Base-by-base conservation (phyloP, 2,329 filamentous ascomycete species). In the Aspergillus aculeatus region DNA sequence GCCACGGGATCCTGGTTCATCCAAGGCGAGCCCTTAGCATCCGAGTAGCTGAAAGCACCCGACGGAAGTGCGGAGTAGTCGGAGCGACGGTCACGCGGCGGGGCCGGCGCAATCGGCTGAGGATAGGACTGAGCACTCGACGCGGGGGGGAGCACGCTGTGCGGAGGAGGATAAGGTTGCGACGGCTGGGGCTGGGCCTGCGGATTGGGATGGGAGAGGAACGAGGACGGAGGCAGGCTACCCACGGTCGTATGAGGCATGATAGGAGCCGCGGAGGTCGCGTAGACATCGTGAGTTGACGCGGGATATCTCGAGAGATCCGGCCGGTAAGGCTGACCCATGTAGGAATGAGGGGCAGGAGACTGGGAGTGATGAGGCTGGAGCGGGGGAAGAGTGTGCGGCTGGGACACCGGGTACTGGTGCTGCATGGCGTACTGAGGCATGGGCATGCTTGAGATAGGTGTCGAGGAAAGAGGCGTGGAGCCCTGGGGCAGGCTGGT, bases 91-190 rank as follows among this genome's bases (percentile, higher is more conserved):
- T 80, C 77, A 59, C 78, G 78, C 56, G 78, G 78, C 47, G 89
- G 89, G 47, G 89, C 89, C 16, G 89, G 89, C 48, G 89, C 89
- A 71, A 92, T 90, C 35, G 88, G 86, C 75, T 91, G 89, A 50
- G 88, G 89, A 73, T 91, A 89, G 56, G 86, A 86, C 67, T 87
- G 83, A 49, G 88, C 82, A 51, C 84, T 83, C 11, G 87, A 86
- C 24, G 87, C 78, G 74, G 89, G 86, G 50, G 87, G 84, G 79
- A 90, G 83, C 83, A 90, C 88, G 53, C 68, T 75, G 44, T 73
- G 71, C 44, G 74, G 74, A 31, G 76, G 73, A 58, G 75, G 75
- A 55, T 74, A 78, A 54, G 72, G 73, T 59, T 75, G 75, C 60
- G 72, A 72, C 51, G 69, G 73, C 64, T 78, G 77, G 48, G 66